Conservation (phyloP, 257 asterid genomes). For the Solanum gandarillasii region DNA sequence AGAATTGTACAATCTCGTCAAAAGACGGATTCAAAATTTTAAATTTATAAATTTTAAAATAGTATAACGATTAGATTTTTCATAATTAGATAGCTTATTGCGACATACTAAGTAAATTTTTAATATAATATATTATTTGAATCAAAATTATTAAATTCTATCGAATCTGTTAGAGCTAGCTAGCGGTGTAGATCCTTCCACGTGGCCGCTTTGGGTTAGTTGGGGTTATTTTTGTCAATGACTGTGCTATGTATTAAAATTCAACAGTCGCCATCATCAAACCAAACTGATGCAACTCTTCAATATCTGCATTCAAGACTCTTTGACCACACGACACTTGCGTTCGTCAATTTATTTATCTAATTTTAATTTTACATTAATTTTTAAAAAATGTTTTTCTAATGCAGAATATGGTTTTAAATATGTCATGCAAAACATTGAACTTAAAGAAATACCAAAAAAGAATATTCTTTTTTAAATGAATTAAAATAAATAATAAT, state of each 20-base stretch:
- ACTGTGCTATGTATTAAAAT: not conserved
- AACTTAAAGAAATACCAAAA: not conserved
- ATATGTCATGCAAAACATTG: accelerated
- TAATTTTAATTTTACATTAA: accelerated
- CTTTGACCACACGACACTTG: not conserved
- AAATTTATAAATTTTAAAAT: not conserved
- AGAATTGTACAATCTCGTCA: not conserved
- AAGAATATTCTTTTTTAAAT: too few relatives aligned
- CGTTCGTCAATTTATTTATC: not conserved
- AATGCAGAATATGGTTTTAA: accelerated
- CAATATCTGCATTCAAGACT: not conserved
- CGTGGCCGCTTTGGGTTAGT: not conserved
- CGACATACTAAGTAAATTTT: not conserved
- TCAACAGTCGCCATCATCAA: not conserved
- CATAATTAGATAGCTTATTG: not conserved
- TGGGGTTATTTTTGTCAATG: not conserved
- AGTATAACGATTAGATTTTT: not conserved
- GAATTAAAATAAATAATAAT: not conserved
- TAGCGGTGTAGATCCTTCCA: not conserved
- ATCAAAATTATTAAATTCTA: not conserved
- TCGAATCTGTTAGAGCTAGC: not conserved
- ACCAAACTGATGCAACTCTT: not conserved
- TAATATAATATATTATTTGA: not conserved
- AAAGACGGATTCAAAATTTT: not conserved
- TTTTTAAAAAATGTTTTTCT: accelerated